Evolutionary conservation across 2,329 filamentous ascomycete genomes (phyloP), one percentile per base, ranked within the genome.

Genomic region (Sclerotinia spermophila): DNA sequence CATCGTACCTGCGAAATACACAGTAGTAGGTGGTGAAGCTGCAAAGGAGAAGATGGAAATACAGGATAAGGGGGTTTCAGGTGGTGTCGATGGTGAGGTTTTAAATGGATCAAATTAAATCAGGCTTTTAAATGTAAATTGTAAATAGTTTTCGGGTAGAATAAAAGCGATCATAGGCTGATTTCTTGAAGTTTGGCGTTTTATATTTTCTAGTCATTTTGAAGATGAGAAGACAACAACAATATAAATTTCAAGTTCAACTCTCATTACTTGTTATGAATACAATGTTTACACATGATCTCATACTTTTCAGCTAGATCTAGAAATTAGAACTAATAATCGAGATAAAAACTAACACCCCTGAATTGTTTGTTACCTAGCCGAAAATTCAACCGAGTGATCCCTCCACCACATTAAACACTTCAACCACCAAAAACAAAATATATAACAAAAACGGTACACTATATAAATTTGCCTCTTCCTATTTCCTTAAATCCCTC

Each of bases 21-120:
- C 72, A 61, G 66, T 71, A 56, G 74, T 76, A 51, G 73, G 60
- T n/a, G 74, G 72, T 42, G 73, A 70, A 30, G 72, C 72, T 40
- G 69, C 68, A 13, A 62, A 67, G 48, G 68, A 71, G 33, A 74
- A 74, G 48, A 62, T 71, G 62, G 55, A 66, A 44, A 65, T 62
- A 35, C 70, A 73, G 59, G 62, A 71, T 66, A 42, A 71, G 27
- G 71, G 73, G 8, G 72, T 72, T 44, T 72, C 30, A 62, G 72
- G 44, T 42, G 45, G 68, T 42, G 21, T 53, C 45, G 30, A 65
- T 38, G 58, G 10, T 8, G n/a, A 67, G 10, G 17, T 42, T 42
- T 42, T 53, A 3, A 67, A 67, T 42, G 35, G 48, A 42, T 30
- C 27, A 55, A 67, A 67, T 30, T 67, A 56, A 21, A 1, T 66